phyloP scores from a whole-genome alignment of 2,329 filamentous ascomycete species.

The Triangularia setosa region DNA sequence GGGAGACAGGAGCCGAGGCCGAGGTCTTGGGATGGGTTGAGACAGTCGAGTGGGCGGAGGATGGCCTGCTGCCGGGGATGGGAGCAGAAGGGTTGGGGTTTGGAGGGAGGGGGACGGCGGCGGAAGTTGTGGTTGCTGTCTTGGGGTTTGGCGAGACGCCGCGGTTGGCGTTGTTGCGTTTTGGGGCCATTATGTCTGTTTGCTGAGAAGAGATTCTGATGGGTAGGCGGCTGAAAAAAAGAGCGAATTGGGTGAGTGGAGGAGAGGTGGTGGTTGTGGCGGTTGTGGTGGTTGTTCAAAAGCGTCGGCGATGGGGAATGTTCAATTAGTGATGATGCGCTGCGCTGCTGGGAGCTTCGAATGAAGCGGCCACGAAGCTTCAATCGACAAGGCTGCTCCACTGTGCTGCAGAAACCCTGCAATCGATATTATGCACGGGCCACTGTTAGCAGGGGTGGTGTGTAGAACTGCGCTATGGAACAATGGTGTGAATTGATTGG shows the following conservation, averaged over 20 bases:
- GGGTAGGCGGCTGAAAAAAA: neutral
- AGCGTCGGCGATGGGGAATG: constrained; percentile 3
- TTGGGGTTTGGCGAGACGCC: constrained; percentile 11
- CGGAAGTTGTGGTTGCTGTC: constrained; percentile 11
- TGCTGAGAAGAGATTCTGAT: neutral
- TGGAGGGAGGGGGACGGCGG: constrained; percentile 18
- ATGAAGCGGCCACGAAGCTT: constrained; percentile 30
- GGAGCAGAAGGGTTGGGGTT: constrained; percentile 1
- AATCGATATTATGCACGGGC: constrained; percentile 8
- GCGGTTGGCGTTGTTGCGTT: constrained; percentile 28
- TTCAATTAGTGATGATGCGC: neutral
- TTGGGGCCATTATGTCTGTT: constrained; percentile 45
- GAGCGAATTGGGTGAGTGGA: neutral
- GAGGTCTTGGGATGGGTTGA: constrained; percentile 9
- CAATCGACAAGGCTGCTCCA: constrained; percentile 22
- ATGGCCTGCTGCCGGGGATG: constrained; percentile 14
- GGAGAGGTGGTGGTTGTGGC: neutral
- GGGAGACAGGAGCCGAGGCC: constrained; percentile 5
- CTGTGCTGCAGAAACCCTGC: constrained; percentile 10
- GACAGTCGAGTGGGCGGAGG: constrained; percentile 3
- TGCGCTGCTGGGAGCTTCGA: neutral
- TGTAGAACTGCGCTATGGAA: neutral
- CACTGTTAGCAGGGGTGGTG: neutral
- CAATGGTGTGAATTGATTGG: constrained; percentile 5
- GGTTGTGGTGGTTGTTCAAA: constrained; percentile 3